Percentiles rank a stretch among this genome's conserved stretches.
phyloP scores from a whole-genome alignment of 495 filamentous ascomycete species.

The Aspergillus avenaceus region DNA sequence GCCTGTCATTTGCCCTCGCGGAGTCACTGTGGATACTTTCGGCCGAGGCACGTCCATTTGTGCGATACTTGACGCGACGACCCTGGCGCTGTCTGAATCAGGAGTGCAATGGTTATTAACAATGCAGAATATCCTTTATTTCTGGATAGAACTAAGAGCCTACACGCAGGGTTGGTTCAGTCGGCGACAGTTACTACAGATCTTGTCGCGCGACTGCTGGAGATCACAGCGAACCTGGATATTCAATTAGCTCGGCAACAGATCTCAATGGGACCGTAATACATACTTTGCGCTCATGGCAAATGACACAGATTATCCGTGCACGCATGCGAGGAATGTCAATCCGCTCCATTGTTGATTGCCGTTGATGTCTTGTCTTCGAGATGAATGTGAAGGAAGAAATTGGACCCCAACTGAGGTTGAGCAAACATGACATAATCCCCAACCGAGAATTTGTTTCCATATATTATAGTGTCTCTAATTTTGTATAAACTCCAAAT shows the following conservation, averaged over 20 bases:
- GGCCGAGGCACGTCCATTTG: not conserved
- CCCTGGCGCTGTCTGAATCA: not conserved
- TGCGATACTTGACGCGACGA: not conserved
- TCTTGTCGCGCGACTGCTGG: constrained; percentile 3
- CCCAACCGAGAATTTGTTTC: no score
- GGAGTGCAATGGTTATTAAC: not conserved
- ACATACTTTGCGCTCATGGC: constrained; percentile 14
- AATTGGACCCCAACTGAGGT: no score
- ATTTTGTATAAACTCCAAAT: no score
- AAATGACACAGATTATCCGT: constrained; percentile 9
- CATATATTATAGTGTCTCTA: no score
- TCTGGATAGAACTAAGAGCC: not conserved
- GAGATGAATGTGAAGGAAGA: no score
- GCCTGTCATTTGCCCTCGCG: not conserved
- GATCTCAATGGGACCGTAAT: not conserved
- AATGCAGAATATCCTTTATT: not conserved
- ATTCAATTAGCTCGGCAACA: not conserved
- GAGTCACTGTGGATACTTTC: not conserved
- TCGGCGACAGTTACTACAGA: not conserved
- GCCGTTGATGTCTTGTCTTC: no score
- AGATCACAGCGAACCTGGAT: constrained; percentile 16
- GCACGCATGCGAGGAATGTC: constrained; percentile 4
- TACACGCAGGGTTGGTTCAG: not conserved
- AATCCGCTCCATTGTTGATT: not conserved
- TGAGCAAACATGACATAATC: no score